Base-by-base conservation (phyloP, 805 yeast genomes). In the Saccharomycopsis babjevae region DNA sequence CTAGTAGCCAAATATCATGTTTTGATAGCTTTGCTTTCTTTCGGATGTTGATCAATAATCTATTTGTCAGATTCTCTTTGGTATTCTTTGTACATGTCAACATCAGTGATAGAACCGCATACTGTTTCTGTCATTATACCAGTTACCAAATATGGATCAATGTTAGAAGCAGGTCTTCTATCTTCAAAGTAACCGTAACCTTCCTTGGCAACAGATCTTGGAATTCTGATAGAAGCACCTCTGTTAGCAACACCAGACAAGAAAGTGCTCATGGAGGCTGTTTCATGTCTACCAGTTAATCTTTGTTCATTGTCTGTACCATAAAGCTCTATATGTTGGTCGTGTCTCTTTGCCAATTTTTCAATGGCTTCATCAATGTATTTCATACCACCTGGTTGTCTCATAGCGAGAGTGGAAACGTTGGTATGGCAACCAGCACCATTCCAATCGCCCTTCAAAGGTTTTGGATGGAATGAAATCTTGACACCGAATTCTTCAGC, bases 341-440 rank as follows among this genome's bases (percentile, higher is more conserved):
- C 82, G 79, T 94, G 99, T 83, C 98, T 92, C 82, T 86, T 87
- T 69, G 97, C 87, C 72, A 94, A 85, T 81, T 89, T 90, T 75
- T 86, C 90, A 72, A 94, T 84, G 64, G 98, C 98, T 61, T 79
- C 88, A 73, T 94, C 97, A 73, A 94, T 94, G 77, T 77, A 79
- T 77, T 89, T 88, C 91, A 94, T 89, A 76, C 99, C 99, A 76
- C 99, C 99, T 74, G 89, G 88, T 50, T 73, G 74, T 83, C 99
- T 91, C 98, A 93, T 94, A 59, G 72, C 72, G 76, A 81, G 83
- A 70, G 99, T 94, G 57, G 97, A 92, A 65, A 94, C 98, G 77
- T 94, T 94, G 76, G 99, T 94, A 80, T 94, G 99, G 83, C 98
- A 93, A 72, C 99, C 99, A 75, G 99, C 98, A 82, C 99, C 99